Evolutionary conservation across 169 alveolate genomes (phyloP).

Genomic region (Theileria equi): DNA sequence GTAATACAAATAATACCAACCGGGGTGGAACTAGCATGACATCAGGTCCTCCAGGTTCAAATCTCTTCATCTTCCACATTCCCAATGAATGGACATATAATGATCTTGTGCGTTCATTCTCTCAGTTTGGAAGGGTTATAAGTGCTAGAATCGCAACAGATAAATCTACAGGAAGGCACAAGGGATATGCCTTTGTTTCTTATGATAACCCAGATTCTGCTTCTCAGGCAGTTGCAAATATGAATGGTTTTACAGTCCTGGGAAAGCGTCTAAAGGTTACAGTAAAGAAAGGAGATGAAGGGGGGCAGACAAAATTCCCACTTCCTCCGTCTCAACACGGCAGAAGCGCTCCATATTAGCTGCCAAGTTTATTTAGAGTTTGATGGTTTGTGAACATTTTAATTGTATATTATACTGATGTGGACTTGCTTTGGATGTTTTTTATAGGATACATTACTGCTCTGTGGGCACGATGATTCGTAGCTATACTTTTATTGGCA

Average conservation of each 20-base stretch:
- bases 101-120: conserved; percentile 80
- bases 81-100: conserved; percentile 90
- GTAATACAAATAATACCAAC: background rate
- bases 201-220: conserved; percentile 84
- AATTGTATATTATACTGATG: too few species aligned
- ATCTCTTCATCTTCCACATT: conserved; percentile 88
- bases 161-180: conserved; percentile 82
- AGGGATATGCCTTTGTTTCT: conserved; percentile 89
- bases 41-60: conserved; percentile 90
- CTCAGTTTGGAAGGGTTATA: conserved; percentile 82
- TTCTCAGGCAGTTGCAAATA: conserved; percentile 84
- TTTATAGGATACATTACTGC: too few species aligned
- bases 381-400: background rate
- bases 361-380: too few species aligned
- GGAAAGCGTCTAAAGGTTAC: conserved; percentile 84
- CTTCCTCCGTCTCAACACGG: conserved; percentile 22
- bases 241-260: conserved; percentile 85
- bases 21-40: conserved; percentile 17
- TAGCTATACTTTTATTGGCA: too few species aligned
- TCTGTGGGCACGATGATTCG: too few species aligned
- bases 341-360: conserved; percentile 58
- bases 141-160: conserved; percentile 89
- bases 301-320: conserved; percentile 8
- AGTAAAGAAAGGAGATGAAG: conserved; percentile 85
- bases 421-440: too few species aligned